These are phyloP conservation scores for Ceratorhiza oryzae-sativae DNA, from an alignment of 1,284 basidiomycete species.

Conservation along the genomic window DNA sequence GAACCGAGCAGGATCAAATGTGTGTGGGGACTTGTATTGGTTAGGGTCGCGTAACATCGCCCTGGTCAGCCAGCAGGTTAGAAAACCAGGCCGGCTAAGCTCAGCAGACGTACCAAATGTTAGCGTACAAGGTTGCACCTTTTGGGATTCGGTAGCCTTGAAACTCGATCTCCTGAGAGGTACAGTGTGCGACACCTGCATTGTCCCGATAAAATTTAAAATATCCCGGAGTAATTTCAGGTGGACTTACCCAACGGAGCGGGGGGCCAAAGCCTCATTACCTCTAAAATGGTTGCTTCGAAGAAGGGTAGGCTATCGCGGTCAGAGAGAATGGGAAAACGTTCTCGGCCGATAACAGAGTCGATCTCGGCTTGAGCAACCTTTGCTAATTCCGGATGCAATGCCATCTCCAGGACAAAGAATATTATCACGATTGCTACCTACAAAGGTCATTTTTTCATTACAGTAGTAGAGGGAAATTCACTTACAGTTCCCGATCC, in stretches of 20 bases:
- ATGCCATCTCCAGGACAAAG: background rate
- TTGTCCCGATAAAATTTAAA: background rate
- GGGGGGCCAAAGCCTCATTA: slow-evolving; percentile 13
- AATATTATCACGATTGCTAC: slow-evolving; percentile 39
- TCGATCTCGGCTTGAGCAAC: slow-evolving; percentile 43
- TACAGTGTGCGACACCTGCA: slow-evolving; percentile 1
- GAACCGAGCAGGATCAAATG: slow-evolving; percentile 13
- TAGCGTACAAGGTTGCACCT: background rate
- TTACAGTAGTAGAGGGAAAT: background rate
- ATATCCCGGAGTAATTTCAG: no score
- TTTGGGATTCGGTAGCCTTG: slow-evolving; percentile 12
- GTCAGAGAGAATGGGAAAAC: slow-evolving; percentile 41
- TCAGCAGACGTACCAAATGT: slow-evolving; percentile 7
- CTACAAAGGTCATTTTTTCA: background rate
- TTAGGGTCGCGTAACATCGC: slow-evolving; percentile 12
- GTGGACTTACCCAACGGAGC: slow-evolving; percentile 1
- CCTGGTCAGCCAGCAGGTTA: background rate
- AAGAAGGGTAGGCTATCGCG: slow-evolving; percentile 42
- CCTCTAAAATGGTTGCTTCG: slow-evolving; percentile 43
- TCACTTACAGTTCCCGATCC: background rate
- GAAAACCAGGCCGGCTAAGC: background rate
- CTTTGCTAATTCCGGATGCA: slow-evolving; percentile 40
- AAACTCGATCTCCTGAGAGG: background rate
- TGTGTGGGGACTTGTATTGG: background rate
- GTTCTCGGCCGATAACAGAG: slow-evolving; percentile 35